Percentiles rank a stretch among this genome's conserved stretches.
Evolutionary conservation across 169 alveolate genomes (phyloP).

Genomic region (Sarcocystis neurona): DNA sequence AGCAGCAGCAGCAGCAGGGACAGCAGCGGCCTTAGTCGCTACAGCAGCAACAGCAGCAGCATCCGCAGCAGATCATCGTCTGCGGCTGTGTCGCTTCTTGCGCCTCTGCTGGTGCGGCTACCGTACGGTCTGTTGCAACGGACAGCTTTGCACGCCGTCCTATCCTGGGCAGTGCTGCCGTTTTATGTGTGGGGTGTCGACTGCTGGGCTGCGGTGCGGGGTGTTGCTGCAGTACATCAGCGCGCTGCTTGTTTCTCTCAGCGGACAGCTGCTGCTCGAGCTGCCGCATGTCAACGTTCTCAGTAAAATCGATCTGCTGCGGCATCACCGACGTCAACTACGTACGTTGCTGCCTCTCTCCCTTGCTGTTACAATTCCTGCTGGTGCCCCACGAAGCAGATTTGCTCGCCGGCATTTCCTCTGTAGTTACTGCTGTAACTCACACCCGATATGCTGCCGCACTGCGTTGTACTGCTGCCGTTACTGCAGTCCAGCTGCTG

Average conservation of each 20-base stretch:
- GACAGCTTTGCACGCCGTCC: neutral
- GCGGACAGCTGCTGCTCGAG: slow-evolving; percentile 92
- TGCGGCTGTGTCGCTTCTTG: too few species aligned
- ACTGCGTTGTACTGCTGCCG: neutral
- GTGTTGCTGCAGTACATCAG: slow-evolving; percentile 83
- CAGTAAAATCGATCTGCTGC: slow-evolving; percentile 87
- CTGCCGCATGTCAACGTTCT: slow-evolving; percentile 94
- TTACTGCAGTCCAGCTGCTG: neutral
- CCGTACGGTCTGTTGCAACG: too few species aligned
- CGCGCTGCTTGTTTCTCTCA: slow-evolving; percentile 89
- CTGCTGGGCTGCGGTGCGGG: neutral
- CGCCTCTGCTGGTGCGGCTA: too few species aligned
- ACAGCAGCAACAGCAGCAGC: slow-evolving; percentile 16
- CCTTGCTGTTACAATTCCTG: too few species aligned
- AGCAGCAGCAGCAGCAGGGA: slow-evolving; percentile 14
- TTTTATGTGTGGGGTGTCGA: neutral
- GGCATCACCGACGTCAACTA: slow-evolving; percentile 76
- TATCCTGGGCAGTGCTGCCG: neutral
- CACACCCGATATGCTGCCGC: neutral
- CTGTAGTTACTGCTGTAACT: neutral
- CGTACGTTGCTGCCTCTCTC: neutral
- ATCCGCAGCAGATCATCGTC: too few species aligned
- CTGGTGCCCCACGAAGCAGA: too few species aligned
- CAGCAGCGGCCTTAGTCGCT: too few species aligned
- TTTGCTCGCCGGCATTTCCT: too few species aligned